Evolutionary conservation across 2,329 filamentous ascomycete species (phyloP), one percentile per base, ranked within the genome.

Genomic region (Colletotrichum salicis): DNA sequence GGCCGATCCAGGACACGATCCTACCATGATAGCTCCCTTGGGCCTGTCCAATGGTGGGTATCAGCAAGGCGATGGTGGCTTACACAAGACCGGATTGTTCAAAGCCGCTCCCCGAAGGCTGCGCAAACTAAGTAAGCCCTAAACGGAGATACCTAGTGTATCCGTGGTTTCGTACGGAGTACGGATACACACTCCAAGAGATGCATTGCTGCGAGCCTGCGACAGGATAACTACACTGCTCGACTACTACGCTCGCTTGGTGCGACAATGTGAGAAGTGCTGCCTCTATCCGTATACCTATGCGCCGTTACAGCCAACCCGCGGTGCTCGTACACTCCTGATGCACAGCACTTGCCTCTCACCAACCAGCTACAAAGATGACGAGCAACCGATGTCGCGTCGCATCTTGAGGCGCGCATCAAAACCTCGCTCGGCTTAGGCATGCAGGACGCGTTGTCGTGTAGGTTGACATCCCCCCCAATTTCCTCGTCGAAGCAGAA

Each of bases 391-490:
- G 22, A 54, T n/a, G 12, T 54, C n/a, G 29, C 33, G 29, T 66
- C 56, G 52, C 52, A n/a, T 35, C 52, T 29, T 22, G 10, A 69
- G 37, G 29, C 37, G 22, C 24, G n/a, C 41, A 15, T 58, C 19
- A 45, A 24, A 33, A 11, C 35, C 27, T 35, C 33, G 13, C 35
- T 63, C 58, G 48, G n/a, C 64, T 59, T 24, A 68, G 52, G 35
- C 64, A 67, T 61, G 64, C 57, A 62, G 51, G 7, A 51, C 57
- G 31, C 56, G 51, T 67, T 33, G 37, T 27, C 58, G 37, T 56
- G 35, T 62, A 37, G 37, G 41, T 33, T 57, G 37, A 24, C n/a
- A 45, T 70, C 35, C 48, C 29, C 61, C 55, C 15, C 33, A 55
- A 63, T 22, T 45, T 52, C 41, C 56, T 8, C 19, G 41, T 48